These are phyloP conservation scores for Plenodomus tracheiphilus DNA, from an alignment of 2,329 filamentous ascomycete species.

Conservation along the genomic window DNA sequence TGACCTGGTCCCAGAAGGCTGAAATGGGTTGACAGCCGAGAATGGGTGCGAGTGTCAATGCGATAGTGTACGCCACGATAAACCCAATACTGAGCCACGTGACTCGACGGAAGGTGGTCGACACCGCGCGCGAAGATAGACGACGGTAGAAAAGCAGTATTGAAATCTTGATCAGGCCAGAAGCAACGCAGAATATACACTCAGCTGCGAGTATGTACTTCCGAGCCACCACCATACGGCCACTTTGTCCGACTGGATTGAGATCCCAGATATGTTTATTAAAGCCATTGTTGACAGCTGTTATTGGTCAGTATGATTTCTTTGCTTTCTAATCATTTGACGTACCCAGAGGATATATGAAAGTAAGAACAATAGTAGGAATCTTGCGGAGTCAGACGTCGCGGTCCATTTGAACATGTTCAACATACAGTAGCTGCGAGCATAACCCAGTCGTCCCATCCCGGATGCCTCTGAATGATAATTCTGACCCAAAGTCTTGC, in stretches of 20 bases:
- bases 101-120: constrained; percentile 25
- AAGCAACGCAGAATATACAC: constrained; percentile 28
- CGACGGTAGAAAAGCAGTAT: constrained; percentile 40
- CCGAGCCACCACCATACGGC: constrained; percentile 18
- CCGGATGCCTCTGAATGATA: constrained; percentile 26
- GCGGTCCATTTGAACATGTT: neutral
- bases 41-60: constrained; percentile 32
- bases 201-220: constrained; percentile 35
- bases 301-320: constrained; percentile 8
- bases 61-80: constrained; percentile 30
- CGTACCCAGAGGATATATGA: constrained; percentile 26
- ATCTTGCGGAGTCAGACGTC: constrained; percentile 17
- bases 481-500: constrained; percentile 35
- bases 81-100: constrained; percentile 33
- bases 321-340: neutral
- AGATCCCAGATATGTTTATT: constrained; percentile 37
- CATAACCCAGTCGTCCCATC: constrained; percentile 39
- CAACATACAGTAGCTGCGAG: constrained; percentile 26
- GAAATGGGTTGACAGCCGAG: constrained; percentile 35
- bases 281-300: constrained; percentile 22
- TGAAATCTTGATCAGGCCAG: constrained; percentile 39
- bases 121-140: constrained; percentile 30
- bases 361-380: constrained; percentile 21
- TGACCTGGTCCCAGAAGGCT: constrained; percentile 36
- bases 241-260: constrained; percentile 7